A percentile compares a stretch with the other conserved stretches of the same genome.
Evolutionary conservation across 495 filamentous ascomycete genomes (phyloP).

Genomic region (Pseudotulostoma volvatum): DNA sequence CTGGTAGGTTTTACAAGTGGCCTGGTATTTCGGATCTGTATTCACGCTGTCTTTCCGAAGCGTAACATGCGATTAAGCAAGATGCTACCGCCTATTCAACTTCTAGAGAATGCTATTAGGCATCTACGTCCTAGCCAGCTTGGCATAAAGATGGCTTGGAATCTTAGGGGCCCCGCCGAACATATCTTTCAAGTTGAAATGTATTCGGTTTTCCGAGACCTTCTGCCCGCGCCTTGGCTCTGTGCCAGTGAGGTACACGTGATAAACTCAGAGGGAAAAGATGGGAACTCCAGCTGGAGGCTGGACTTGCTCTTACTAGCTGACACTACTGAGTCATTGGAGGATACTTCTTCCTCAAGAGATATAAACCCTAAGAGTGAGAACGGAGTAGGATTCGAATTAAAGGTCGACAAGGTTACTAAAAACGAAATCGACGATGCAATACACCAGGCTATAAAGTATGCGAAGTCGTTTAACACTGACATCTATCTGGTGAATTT

Average conservation of each 20-base stretch:
- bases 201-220: neutral
- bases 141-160: neutral
- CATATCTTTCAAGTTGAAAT: neutral
- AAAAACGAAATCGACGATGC: neutral
- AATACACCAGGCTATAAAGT: neutral
- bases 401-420: neutral
- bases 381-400: neutral
- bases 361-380: too few relatives aligned
- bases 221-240: neutral
- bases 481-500: neutral
- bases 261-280: neutral
- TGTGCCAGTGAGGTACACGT: neutral
- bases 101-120: neutral
- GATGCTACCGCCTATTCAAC: neutral
- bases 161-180: neutral
- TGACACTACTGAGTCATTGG: neutral
- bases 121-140: neutral
- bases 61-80: neutral
- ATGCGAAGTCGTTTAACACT: neutral
- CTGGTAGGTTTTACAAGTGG: neutral
- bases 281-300: neutral
- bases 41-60: neutral
- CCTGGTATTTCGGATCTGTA: neutral
- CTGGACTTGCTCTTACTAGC: neutral
- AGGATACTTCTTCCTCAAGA: neutral